A percentile compares a stretch with the other conserved stretches of the same genome.
These are phyloP conservation scores for Rhododendron vialii DNA, from an alignment of 148 eudicot species.

Conservation along the genomic window DNA sequence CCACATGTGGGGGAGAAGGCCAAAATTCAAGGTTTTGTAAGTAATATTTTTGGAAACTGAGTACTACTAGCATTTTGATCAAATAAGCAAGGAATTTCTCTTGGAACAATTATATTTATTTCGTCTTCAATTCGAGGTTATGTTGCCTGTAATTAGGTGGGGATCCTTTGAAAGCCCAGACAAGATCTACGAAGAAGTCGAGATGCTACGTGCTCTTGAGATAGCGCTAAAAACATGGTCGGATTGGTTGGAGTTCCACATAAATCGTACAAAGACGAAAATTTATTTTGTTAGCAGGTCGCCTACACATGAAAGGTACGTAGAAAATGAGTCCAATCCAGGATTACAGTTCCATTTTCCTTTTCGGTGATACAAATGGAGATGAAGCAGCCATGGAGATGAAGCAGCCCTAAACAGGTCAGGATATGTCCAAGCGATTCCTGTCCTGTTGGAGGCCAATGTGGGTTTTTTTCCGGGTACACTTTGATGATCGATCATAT, in stretches of 20 bases:
- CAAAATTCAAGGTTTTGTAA: conserved; percentile 9
- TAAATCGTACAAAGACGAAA: neutral
- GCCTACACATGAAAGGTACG: conserved; percentile 1
- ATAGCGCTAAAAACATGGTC: conserved; percentile 5
- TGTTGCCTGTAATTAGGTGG: neutral
- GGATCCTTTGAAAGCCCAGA: neutral
- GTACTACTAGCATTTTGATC: neutral
- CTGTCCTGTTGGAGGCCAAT: neutral
- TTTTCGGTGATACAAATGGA: neutral
- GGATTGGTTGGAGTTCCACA: conserved; percentile 1
- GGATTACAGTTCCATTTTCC: neutral
- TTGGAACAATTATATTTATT: neutral
- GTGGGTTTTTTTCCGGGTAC: neutral
- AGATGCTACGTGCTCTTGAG: neutral
- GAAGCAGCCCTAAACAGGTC: neutral
- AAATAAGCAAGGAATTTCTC: neutral
- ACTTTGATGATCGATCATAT: neutral
- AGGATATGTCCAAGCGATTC: neutral
- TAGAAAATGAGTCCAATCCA: neutral
- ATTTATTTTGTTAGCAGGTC: conserved; percentile 9
- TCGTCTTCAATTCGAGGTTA: no score
- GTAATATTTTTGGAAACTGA: neutral
- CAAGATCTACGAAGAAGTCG: neutral
- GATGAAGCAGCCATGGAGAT: neutral
- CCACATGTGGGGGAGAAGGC: conserved; percentile 3